Evolutionary conservation across 257 asterid genomes (phyloP), one percentile per base, ranked within the genome.

Genomic region (Plantago ovata): DNA sequence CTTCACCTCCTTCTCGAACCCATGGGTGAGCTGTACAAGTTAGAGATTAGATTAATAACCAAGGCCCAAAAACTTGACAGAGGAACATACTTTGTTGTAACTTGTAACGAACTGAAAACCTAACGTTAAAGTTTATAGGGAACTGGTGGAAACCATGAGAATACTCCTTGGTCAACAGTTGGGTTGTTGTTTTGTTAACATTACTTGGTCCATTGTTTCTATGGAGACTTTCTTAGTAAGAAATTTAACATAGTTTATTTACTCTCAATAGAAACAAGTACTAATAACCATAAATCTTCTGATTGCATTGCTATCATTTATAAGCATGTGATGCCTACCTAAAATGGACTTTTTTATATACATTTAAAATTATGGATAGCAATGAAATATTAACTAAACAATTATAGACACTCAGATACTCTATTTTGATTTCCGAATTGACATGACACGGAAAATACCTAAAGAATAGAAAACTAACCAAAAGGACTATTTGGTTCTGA

Each of bases 1-100:
- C 99, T 78, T 81, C 84, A 45, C 99, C 99, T 67, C 99, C 99
- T 79, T 93, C 99, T 46, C 97, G 77, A 46, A 93, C 99, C 99
- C 99, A 93, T 39, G 89, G 84, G 70, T 93, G 99, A 20, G 99
- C 99, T 89, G 89, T 55, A 77, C 69, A 63, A 68, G 61, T 65
- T 43, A 10, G 45, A 48, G 54, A 57, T 72, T 40, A 55, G 22
- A 24, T 42, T 62, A 43, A 55, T 15, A 60, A 45, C 14, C 53
- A 54, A 66, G 20, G 38, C 7, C 14, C 55, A 21, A 50, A 36
- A 10, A 6, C 3, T 22, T 39, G 43, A 56, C 32, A n/a, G 41
- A 58, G 16, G 13, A 7, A 28, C 53, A 62, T 13, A 51, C 24
- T 59, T 12, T n/a, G 12, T 15, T 18, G 15, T 38, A 33, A n/a